Conservation (phyloP, 208 protist genomes). For the Angomonas deanei region DNA sequence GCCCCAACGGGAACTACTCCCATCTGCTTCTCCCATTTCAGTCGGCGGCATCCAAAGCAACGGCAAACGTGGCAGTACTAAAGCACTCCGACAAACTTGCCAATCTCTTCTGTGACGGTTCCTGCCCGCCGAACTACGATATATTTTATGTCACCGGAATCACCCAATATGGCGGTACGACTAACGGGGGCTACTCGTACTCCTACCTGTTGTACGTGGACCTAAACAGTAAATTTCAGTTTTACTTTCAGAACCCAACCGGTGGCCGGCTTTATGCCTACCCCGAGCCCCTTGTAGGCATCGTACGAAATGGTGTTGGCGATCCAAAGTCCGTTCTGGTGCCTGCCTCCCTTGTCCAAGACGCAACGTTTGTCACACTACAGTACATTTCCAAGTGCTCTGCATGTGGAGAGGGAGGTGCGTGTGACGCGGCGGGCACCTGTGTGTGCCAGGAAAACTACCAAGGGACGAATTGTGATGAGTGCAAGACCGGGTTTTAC, state of each 20-base stretch:
- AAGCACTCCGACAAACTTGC: no score
- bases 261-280: no score
- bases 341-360: background rate
- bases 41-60: background rate
- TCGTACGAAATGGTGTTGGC: conserved; percentile 12
- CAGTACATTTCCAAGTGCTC: background rate
- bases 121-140: no score
- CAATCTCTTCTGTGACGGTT: no score
- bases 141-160: no score
- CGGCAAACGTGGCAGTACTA: no score
- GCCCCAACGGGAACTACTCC: conserved; percentile 20
- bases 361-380: background rate
- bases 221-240: no score
- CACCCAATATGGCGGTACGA: no score
- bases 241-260: no score
- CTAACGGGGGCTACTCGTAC: no score
- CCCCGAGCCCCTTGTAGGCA: conserved; percentile 14
- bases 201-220: no score
- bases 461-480: conserved; percentile 13
- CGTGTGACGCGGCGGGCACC: background rate
- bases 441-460: conserved; percentile 8
- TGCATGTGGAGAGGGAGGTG: background rate
- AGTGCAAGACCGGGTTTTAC: conserved; percentile 17
- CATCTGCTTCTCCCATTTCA: conserved; percentile 18
- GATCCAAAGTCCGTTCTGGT: conserved; percentile 9